Base-by-base conservation (phyloP, 129 eudicot species). In the Arctium lappa region DNA sequence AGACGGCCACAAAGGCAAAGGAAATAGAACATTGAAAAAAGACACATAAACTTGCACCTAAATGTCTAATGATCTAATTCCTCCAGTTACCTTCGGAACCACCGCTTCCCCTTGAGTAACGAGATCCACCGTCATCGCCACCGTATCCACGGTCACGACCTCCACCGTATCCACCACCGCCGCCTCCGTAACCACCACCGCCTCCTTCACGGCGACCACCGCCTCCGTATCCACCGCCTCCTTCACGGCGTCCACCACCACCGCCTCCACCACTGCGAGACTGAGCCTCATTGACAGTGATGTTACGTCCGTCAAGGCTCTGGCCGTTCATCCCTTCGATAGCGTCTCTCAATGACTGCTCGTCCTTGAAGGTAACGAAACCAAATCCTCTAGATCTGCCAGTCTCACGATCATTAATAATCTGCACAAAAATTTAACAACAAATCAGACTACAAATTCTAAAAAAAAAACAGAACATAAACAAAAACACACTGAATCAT, bases 261-360 rank as follows among this genome's bases (percentile, higher is more conserved):
- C 93, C 92, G 1, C 91, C 90, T 11, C 96, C 90, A 22, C 83
- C 71, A 2, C 97, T 89, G 33, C 98, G 92, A 1, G 97, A 87
- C 79, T 93, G 97, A n/a, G 97, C 98, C 83, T 93, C 96, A 53
- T 93, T 93, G 8, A 93, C 98, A 2, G 96, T 91, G 62, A 93
- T 91, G 84, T 72, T 88, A 38, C 97, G 92, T 4, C 98, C 97
- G 37, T 93, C 98, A 3, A 93, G 94, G 39, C 82, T 86, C 89
- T 91, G 93, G 5, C 97, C 97, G 81, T 93, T 91, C 97, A 93
- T 93, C 32, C 88, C 95, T 7, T 89, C 95, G 27, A 93, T 93
- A 0, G 97, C 97, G 18, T 86, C 95, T 37, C 77, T 85, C 88
- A 93, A 75, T 1, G 95, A 74, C 46, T 88, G 85, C 79, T 93